These are phyloP conservation scores for Ceratocystis diversiconidia DNA, from an alignment of 2,329 filamentous ascomycete species.

Conservation along the genomic window DNA sequence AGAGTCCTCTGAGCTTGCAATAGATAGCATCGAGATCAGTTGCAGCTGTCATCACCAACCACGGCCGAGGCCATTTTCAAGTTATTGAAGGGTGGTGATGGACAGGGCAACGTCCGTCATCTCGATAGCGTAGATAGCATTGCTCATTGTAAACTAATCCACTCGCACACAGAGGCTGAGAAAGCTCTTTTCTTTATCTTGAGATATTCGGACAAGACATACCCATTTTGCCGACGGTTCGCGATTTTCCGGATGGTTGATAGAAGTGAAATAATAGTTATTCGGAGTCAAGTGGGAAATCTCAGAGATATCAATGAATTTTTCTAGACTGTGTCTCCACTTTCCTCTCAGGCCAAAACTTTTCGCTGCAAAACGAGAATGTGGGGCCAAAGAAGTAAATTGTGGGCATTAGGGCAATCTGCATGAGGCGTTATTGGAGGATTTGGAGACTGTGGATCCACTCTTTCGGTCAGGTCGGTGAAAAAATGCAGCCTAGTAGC, in stretches of 20 bases:
- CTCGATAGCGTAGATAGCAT: neutral
- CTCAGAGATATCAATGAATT: slow-evolving; percentile 8
- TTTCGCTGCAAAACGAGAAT: neutral
- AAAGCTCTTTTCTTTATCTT: slow-evolving; percentile 19
- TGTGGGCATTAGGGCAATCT: slow-evolving; percentile 17
- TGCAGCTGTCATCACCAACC: neutral
- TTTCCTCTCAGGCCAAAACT: slow-evolving; percentile 3
- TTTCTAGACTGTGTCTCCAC: neutral
- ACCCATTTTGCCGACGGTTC: slow-evolving; percentile 19
- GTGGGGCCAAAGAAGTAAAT: slow-evolving; percentile 4
- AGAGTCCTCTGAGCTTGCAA: slow-evolving; percentile 6
- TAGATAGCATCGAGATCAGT: neutral
- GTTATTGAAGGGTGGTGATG: neutral
- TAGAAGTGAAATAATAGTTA: slow-evolving; percentile 3
- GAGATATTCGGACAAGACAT: slow-evolving; percentile 16
- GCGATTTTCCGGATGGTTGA: slow-evolving; percentile 16
- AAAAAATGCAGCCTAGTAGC: neutral
- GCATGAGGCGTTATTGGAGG: slow-evolving; percentile 1
- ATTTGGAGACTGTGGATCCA: neutral
- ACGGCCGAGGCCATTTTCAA: slow-evolving; percentile 1
- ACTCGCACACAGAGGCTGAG: slow-evolving; percentile 38
- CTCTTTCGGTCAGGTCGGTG: slow-evolving; percentile 8
- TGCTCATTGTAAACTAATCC: slow-evolving; percentile 24
- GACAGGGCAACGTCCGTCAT: neutral
- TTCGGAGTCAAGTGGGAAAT: neutral